Percentiles rank a stretch among this genome's conserved stretches.
These are phyloP conservation scores for Penicillium fimorum DNA, from an alignment of 495 filamentous ascomycete genomes.

Conservation along the genomic window DNA sequence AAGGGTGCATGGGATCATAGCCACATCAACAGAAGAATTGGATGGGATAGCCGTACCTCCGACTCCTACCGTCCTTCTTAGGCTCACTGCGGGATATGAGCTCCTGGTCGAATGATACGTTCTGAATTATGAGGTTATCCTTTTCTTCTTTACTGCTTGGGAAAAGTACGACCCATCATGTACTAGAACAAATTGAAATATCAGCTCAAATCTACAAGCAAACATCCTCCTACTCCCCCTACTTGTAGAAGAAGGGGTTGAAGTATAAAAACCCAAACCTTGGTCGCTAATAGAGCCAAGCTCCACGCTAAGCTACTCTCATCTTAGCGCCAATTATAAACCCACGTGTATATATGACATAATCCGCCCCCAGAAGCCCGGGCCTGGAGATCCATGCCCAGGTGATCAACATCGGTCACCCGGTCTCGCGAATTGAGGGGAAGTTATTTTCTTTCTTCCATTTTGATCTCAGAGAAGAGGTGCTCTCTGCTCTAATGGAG, in stretches of 20 bases:
- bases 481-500: background rate
- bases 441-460: background rate
- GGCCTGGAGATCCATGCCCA: background rate
- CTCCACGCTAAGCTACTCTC: slow-evolving; percentile 4
- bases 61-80: slow-evolving; percentile 9
- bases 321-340: slow-evolving; percentile 1
- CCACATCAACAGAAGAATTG: background rate
- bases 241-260: background rate
- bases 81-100: background rate
- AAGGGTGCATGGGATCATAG: background rate
- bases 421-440: slow-evolving; percentile 3
- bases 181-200: background rate
- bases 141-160: background rate
- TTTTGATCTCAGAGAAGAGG: background rate
- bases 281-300: background rate
- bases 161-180: background rate
- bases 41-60: background rate
- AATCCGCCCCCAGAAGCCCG: background rate
- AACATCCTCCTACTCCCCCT: background rate
- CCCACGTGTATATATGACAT: slow-evolving; percentile 9
- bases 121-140: background rate
- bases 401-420: slow-evolving; percentile 12
- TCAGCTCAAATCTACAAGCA: background rate
- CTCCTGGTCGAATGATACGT: background rate
- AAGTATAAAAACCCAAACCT: background rate